Evolutionary conservation across 1,139 yeast species (phyloP), one percentile per base, ranked within the genome.

Genomic region (Saccharomyces hybrid): DNA sequence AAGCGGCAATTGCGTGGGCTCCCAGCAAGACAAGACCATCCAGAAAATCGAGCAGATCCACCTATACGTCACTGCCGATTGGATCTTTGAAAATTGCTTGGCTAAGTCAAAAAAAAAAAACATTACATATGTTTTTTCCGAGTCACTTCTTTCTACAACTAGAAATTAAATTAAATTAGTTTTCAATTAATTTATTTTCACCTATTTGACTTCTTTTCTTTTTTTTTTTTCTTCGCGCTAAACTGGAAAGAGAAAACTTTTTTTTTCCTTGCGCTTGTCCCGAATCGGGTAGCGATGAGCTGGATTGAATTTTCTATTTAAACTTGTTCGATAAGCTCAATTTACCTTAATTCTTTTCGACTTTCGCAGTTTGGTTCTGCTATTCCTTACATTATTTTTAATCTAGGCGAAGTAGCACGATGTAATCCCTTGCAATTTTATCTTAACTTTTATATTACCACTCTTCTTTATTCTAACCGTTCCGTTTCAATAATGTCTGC

Each of bases 401-500:
- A 46, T 28, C 31, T 46, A 13, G 29, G 13, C 11, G 32, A 5
- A 27, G 32, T 27, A 9, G 9, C 44, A 31, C 34, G 27, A 38
- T 38, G 44, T 38, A 38, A 13, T 16, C 26, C 44, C 44, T 38
- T 38, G 44, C 5, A 9, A 38, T 29, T 34, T 34, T 47, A 9
- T 47, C 49, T 47, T 46, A 31, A 31, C 31, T 20, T 29, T 38
- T 49, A 47, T 46, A 34, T 28, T 52, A 26, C 46, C 23, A 13
- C 13, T 29, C 42, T 16, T 44, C n/a, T 47, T 48, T 31, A 32
- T 47, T 31, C 13, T 48, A 26, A 29, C 7, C 34, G 5, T 41
- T 20, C 25, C 14, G 38, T 26, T 46, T 16, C 26, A 13, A 52
- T 51, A 50, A 65, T 67, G 69, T 63, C 68, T 49, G 66, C 59